Evolutionary conservation across 495 filamentous ascomycete genomes (phyloP), one percentile per base, ranked within the genome.

Genomic region (Sphaerosporella brunnea): DNA sequence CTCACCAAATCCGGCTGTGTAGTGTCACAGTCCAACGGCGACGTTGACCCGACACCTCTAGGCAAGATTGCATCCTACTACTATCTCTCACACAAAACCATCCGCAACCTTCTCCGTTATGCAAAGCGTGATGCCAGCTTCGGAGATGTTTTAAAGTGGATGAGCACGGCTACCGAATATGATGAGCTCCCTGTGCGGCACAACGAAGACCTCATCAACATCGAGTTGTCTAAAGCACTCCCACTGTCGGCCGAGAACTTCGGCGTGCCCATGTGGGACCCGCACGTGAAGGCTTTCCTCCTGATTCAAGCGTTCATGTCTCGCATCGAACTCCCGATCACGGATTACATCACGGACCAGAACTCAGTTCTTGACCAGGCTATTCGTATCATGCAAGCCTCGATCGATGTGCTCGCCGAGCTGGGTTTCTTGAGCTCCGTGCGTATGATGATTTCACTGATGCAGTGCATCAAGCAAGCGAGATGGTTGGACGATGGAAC

Each of bases 41-140:
- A 95, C 51, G 73, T 99, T 23, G 78, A 93, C 49, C 69, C 86
- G 0, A 95, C 90, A 0, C 75, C 90, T 0, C 68, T 95, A 32
- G 90, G 90, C 52, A 95, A 93, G 66, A 96, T 96, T 59, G 93
- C 94, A 81, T 86, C 80, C 65, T 99, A 99, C 68, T 99, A 99
- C 69, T 99, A 99, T 60, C 77, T 99, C 23, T 59, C 51, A 3
- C 90, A 99, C 64, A 84, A 84, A 62, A 95, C 92, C 4, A 85
- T 99, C 53, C 80, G 90, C 0, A 76, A 82, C 52, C 69, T 97
- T 2, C 70, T 82, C 51, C 68, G 70, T 28, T 71, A 84, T 51
- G 83, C 84, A 37, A 93, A 84, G 53, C 73, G 73, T 3, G 65
- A 78, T 16, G 86, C 86, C 2, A 73, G 70, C 7, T 92, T 96